Evolutionary conservation across 805 yeast species (phyloP).

Genomic region (Pichia rugopelliculosa): DNA sequence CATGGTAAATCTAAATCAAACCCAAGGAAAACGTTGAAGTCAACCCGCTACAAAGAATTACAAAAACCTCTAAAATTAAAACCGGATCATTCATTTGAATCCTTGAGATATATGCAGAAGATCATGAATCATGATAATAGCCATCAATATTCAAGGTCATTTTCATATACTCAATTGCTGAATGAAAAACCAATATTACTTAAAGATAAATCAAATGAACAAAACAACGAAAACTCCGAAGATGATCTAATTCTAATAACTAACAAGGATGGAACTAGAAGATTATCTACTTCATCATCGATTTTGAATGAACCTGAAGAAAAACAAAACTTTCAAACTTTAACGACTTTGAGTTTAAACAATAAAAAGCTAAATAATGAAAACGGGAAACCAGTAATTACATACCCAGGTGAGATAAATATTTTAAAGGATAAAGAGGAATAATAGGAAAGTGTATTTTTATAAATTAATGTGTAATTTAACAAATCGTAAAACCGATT

Average conservation of each 20-base stretch:
- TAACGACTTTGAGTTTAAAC: neutral
- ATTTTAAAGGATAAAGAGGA: neutral
- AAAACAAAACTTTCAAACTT: neutral
- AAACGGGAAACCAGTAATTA: neutral
- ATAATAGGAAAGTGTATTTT: neutral
- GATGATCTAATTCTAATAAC: neutral
- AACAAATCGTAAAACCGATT: too few relatives aligned
- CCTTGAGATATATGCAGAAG: conserved; percentile 3
- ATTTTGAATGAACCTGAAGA: neutral
- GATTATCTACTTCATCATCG: neutral
- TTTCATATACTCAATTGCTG: neutral
- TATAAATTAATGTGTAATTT: neutral
- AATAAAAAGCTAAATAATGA: neutral
- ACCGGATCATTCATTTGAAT: conserved; percentile 9
- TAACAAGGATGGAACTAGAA: neutral
- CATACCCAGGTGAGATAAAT: neutral
- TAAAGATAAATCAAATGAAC: neutral
- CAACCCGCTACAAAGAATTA: neutral
- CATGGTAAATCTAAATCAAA: neutral
- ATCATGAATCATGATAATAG: neutral
- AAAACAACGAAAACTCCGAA: neutral
- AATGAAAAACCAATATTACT: neutral
- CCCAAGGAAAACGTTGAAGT: neutral
- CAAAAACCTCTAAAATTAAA: neutral
- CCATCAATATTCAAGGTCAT: conserved; percentile 2